Evolutionary conservation across 345 rosid species (phyloP).

Genomic region (Salix exigua): DNA sequence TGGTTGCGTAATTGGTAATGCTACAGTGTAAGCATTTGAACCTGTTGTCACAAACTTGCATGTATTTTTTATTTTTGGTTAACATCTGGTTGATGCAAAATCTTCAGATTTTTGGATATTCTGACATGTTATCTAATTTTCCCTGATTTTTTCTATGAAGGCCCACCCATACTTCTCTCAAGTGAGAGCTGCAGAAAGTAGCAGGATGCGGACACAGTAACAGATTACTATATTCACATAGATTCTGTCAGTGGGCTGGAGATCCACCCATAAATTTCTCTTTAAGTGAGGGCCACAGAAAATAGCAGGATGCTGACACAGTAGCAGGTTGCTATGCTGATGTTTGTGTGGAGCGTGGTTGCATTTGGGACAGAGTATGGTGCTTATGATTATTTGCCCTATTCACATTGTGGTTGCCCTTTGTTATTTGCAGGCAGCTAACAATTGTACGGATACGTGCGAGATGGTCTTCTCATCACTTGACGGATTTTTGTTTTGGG

Average conservation of each 20-base stretch:
- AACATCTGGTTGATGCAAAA: background rate
- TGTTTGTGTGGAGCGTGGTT: background rate
- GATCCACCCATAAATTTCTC: slow-evolving; percentile 69
- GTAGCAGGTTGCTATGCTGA: background rate
- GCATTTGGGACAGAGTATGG: background rate
- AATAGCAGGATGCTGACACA: slow-evolving; percentile 68
- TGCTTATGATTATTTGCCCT: background rate
- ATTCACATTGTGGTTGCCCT: background rate
- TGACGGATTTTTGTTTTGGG: background rate
- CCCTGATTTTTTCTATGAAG: slow-evolving; percentile 29
- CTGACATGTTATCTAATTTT: background rate
- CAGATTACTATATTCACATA: background rate
- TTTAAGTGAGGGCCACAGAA: slow-evolving; percentile 85
- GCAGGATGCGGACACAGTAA: slow-evolving; percentile 64
- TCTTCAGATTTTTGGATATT: background rate
- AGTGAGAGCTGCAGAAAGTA: slow-evolving; percentile 89
- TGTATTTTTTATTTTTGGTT: background rate
- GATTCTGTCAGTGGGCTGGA: slow-evolving; percentile 21
- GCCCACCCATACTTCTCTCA: slow-evolving; percentile 81
- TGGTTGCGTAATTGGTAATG: background rate
- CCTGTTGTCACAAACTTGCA: background rate
- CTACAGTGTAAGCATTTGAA: background rate
- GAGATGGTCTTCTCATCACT: background rate
- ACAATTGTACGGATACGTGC: background rate
- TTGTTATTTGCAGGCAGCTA: background rate